Evolutionary conservation across 176 grass and related monocot species (phyloP).

Genomic region (Zoysia pacifica): DNA sequence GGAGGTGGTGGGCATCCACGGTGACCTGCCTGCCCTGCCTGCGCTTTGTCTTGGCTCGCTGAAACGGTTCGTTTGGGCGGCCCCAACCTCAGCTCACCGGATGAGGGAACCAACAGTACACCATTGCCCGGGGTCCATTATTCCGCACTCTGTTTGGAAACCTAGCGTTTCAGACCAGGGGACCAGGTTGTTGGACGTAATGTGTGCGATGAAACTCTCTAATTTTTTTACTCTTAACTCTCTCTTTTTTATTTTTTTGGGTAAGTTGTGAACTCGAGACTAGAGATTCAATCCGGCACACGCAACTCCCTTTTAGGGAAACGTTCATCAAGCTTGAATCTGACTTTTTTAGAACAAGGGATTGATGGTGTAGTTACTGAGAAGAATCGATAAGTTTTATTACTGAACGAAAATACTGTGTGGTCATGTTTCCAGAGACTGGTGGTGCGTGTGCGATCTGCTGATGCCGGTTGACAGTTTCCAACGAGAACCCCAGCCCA

Average conservation of each 20-base stretch:
- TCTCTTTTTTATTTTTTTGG: background rate
- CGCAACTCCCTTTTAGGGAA: background rate
- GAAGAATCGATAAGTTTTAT: no score
- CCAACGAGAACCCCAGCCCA: background rate
- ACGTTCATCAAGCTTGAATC: background rate
- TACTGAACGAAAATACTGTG: no score
- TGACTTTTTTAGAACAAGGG: background rate
- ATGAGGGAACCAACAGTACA: slow-evolving; percentile 1
- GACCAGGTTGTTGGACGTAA: slow-evolving; percentile 26
- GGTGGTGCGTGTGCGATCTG: no score
- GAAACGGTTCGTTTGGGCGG: slow-evolving; percentile 7
- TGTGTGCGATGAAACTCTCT: no score
- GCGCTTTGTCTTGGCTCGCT: slow-evolving; percentile 31
- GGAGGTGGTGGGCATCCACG: background rate
- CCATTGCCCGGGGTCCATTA: slow-evolving; percentile 19
- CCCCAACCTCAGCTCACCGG: background rate
- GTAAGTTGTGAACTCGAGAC: background rate
- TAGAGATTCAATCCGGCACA: background rate
- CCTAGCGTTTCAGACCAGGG: slow-evolving; percentile 6
- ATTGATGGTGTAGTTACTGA: background rate
- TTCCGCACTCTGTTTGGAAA: slow-evolving; percentile 33
- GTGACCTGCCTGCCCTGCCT: slow-evolving; percentile 1
- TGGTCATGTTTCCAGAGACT: no score
- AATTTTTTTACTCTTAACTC: background rate
- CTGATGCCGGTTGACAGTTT: background rate